Evolutionary conservation across 192 early-diverging fungal species (phyloP).

Genomic region (Backusella tarrabulga): DNA sequence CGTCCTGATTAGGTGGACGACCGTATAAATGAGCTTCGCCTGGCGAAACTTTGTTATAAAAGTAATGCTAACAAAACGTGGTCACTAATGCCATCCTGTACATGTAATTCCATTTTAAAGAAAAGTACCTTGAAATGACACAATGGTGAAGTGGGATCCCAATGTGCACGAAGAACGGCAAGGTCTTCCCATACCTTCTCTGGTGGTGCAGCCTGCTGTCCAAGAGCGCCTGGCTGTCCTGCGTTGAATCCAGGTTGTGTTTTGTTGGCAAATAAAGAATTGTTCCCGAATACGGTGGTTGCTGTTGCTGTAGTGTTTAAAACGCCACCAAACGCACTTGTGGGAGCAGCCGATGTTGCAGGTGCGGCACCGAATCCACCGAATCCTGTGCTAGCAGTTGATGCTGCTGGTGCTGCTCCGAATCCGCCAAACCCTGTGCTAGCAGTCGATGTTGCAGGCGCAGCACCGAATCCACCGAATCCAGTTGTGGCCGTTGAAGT

Average conservation of each 20-base stretch:
- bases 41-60: constrained; percentile 93
- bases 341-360: background rate
- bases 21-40: constrained; percentile 78
- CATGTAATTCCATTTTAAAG: background rate
- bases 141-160: constrained; percentile 73
- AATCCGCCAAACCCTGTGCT: constrained; percentile 5
- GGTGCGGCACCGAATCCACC: constrained; percentile 2
- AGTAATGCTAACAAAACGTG: constrained; percentile 64
- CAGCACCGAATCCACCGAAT: background rate
- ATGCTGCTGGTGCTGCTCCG: constrained; percentile 24
- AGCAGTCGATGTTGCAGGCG: background rate
- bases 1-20: constrained; percentile 68
- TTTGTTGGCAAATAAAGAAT: background rate
- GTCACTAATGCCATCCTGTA: too few species aligned
- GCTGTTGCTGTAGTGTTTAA: background rate
- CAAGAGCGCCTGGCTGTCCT: constrained; percentile 39
- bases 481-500: background rate
- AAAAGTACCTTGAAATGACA: constrained; percentile 74
- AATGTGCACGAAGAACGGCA: constrained; percentile 65
- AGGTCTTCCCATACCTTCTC: constrained; percentile 60
- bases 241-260: constrained; percentile 12
- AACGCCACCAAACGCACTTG: constrained; percentile 17
- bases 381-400: constrained; percentile 12
- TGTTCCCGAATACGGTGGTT: background rate
- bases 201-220: constrained; percentile 33